Percentiles rank a stretch among this genome's conserved stretches.
phyloP scores from a whole-genome alignment of 768 basidiomycete genomes.

The Russula sp. region DNA sequence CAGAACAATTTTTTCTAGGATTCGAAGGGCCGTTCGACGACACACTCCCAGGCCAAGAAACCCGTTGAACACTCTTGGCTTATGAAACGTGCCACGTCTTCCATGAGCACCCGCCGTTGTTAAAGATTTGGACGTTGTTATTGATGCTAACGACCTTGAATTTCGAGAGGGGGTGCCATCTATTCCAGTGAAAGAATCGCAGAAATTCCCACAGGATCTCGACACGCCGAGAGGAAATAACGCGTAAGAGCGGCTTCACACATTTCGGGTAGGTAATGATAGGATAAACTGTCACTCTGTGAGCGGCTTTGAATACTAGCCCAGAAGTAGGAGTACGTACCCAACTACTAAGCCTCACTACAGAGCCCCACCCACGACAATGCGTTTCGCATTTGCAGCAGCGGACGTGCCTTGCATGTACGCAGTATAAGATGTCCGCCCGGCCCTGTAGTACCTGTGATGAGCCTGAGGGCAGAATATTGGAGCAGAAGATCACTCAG shows the following conservation, averaged over 20 bases:
- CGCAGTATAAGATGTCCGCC: constrained; percentile 12
- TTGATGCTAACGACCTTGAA: background rate
- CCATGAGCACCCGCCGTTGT: background rate
- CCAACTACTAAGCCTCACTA: background rate
- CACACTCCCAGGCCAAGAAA: constrained; percentile 5
- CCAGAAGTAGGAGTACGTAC: background rate
- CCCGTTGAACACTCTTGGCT: background rate
- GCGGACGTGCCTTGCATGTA: constrained; percentile 1
- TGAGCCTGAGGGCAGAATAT: background rate
- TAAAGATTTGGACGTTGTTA: background rate
- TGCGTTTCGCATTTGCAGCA: background rate
- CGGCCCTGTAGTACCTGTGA: background rate
- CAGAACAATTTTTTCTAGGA: background rate
- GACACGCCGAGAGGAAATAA: background rate
- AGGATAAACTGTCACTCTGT: background rate
- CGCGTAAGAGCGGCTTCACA: background rate
- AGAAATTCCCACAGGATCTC: background rate
- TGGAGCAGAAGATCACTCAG: background rate
- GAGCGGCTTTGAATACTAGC: background rate
- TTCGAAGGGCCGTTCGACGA: background rate
- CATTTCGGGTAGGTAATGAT: background rate
- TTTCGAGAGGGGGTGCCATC: background rate
- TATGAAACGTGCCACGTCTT: background rate
- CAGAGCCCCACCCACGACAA: background rate
- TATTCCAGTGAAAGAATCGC: background rate